Evolutionary conservation across 306 rosid genomes (phyloP).

Genomic region (Dalbergia oliveri): DNA sequence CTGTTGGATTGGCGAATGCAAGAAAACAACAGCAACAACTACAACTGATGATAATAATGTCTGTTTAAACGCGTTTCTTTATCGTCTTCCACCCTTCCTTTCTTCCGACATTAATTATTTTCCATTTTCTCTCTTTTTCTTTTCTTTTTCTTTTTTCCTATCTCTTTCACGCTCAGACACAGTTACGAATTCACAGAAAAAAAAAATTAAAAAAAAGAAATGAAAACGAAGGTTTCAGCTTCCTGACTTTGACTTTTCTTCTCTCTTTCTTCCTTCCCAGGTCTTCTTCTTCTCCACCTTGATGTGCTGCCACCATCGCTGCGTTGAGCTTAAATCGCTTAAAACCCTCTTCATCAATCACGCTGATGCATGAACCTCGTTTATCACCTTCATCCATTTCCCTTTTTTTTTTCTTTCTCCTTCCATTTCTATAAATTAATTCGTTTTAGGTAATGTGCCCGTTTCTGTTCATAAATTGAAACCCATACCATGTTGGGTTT

Average conservation of each 20-base stretch:
- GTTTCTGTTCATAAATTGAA: slow-evolving; percentile 26
- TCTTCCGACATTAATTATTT: background rate
- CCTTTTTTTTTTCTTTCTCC: background rate
- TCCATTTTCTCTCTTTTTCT: background rate
- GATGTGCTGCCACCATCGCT: background rate
- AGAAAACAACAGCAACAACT: too few relatives aligned
- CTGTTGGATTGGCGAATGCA: background rate
- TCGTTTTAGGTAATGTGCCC: background rate
- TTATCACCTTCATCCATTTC: slow-evolving; percentile 7
- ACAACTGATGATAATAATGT: background rate
- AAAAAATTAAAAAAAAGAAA: background rate
- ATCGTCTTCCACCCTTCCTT: background rate
- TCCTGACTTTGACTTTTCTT: slow-evolving; percentile 50
- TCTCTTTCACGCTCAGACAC: background rate
- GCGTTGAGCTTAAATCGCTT: slow-evolving; percentile 24
- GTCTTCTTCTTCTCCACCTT: background rate
- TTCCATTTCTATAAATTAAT: background rate
- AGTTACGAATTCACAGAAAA: background rate
- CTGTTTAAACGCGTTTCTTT: slow-evolving; percentile 32
- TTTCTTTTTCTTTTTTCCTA: background rate
- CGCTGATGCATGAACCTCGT: background rate
- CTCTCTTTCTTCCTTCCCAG: slow-evolving; percentile 10
- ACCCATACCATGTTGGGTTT: background rate
- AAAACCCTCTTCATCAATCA: background rate
- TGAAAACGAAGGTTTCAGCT: slow-evolving; percentile 42